Evolutionary conservation across 1,284 basidiomycete species (phyloP), one percentile per base, ranked within the genome.

Genomic region (Cryptococcus sp.): DNA sequence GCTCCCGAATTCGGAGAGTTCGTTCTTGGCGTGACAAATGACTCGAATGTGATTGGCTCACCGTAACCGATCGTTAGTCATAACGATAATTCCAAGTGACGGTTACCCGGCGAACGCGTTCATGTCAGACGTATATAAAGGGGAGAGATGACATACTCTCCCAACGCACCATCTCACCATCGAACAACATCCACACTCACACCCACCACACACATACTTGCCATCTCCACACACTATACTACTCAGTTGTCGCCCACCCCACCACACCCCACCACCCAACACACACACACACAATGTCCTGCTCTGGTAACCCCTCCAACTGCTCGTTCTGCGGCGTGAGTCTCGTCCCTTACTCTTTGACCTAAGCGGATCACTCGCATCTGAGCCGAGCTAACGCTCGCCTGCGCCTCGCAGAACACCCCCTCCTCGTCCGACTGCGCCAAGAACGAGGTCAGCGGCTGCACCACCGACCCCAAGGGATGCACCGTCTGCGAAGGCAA

Each of bases 241-340:
- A 16, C 19, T 19, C 5, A 42, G 41, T 19, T 6, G 6, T 17
- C 41, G 7, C 7, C 19, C 41, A 27, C 50, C 35, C 25, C n/a
- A 11, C 35, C 23, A 45, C 19, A 8, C 30, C 16, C 50, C 47
- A 48, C 52, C 41, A n/a, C 20, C 1, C 22, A 39, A 35, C 39
- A 46, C n/a, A 50, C 30, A 35, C 22, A 23, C 25, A n/a, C 40
- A 57, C 58, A 55, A 69, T 70, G 67, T 66, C 66, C 49, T 77
- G 75, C 71, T 66, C 71, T 40, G 75, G 75, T 52, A 70, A 77
- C 68, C 75, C 75, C 51, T 25, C 61, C 60, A 65, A 69, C 66
- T 77, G 75, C 59, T 55, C 57, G 56, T 76, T 76, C 75, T 77
- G 75, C 70, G 69, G 71, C 47, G 71, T 72, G 45, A 69, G 70